A percentile compares a stretch with the other conserved stretches of the same genome.
Evolutionary conservation across 78 protist genomes (phyloP).

Genomic region (Cavenderia fasciculata): DNA sequence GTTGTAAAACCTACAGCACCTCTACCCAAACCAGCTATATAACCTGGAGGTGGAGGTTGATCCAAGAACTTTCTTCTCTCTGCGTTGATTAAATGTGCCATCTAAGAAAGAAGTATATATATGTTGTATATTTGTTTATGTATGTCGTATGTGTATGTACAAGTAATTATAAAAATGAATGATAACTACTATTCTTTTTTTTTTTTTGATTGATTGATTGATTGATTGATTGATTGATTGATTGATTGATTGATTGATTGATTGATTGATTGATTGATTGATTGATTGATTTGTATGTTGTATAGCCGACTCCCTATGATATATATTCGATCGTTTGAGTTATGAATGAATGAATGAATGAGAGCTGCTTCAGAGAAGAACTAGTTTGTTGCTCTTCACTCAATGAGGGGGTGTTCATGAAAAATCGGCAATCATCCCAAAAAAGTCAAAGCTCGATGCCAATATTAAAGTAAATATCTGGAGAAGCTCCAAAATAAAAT

Average conservation of each 20-base stretch:
- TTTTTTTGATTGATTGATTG: neutral
- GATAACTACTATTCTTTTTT: neutral
- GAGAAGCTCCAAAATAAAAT: too few species aligned
- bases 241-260: neutral
- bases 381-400: too few species aligned
- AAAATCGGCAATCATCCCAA: too few species aligned
- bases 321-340: too few species aligned
- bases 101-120: neutral
- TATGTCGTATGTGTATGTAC: neutral
- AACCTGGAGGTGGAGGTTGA: slow-evolving; percentile 82
- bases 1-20: slow-evolving; percentile 97
- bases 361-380: too few species aligned
- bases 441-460: too few species aligned
- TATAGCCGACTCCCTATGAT: too few species aligned
- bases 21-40: slow-evolving; percentile 95
- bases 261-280: neutral
- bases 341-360: too few species aligned
- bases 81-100: neutral
- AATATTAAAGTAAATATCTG: too few species aligned
- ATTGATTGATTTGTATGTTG: slow-evolving; percentile 1
- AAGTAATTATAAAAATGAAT: neutral
- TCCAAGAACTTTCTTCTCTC: slow-evolving; percentile 51
- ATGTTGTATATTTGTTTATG: neutral
- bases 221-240: slow-evolving; percentile 2
- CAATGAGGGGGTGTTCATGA: too few species aligned